Conservation (phyloP, 106 monocot species). For the Posidonia australis region DNA sequence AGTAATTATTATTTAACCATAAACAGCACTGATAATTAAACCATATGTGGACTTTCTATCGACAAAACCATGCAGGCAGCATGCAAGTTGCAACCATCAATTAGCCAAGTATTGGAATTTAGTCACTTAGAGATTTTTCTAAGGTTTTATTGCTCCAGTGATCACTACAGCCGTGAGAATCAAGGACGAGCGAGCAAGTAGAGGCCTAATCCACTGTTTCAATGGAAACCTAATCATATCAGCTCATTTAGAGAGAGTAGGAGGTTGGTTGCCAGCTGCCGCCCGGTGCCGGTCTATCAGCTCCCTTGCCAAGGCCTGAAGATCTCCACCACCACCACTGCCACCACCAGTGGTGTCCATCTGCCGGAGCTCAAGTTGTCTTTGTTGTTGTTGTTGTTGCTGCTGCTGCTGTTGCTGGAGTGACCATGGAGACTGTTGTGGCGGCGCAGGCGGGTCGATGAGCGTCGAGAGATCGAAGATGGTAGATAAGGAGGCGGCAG, state of each 20-base stretch:
- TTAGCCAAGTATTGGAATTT: no score
- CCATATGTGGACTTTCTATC: no score
- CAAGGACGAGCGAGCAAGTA: no score
- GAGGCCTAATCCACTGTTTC: no score
- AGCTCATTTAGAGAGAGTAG: not conserved
- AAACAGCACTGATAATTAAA: no score
- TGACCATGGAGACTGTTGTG: constrained; percentile 16
- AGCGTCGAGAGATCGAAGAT: constrained; percentile 61
- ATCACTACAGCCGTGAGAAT: no score
- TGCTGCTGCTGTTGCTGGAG: constrained; percentile 19
- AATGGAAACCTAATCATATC: no score
- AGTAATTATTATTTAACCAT: no score
- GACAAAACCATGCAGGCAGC: no score
- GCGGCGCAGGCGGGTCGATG: constrained; percentile 29
- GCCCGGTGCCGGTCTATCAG: not conserved
- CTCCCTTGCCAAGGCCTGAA: not conserved
- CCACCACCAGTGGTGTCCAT: not conserved
- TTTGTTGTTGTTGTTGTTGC: constrained; percentile 21
- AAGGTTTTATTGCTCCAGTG: no score
- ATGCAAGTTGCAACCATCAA: no score
- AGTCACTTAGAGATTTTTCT: no score
- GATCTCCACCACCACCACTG: not conserved
- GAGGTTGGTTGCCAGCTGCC: not conserved
- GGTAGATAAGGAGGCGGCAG: constrained; percentile 21
- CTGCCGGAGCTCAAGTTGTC: constrained; percentile 6